Evolutionary conservation across 176 grass and related monocot species (phyloP).

Genomic region (Eleusine indica): DNA sequence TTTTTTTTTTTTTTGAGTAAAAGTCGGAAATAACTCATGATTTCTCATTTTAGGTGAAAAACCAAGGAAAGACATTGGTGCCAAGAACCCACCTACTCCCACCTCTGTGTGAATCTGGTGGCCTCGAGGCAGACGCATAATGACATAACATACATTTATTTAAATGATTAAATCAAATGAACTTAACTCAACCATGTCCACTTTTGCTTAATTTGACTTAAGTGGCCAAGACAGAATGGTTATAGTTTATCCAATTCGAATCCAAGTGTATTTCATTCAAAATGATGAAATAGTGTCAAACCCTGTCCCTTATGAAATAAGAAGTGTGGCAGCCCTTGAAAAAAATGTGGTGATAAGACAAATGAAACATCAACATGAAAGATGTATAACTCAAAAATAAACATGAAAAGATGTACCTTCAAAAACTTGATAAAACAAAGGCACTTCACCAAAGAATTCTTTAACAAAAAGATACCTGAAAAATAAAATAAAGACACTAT

Average conservation of each 20-base stretch:
- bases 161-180: not conserved
- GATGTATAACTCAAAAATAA: not conserved
- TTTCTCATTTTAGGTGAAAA: not conserved
- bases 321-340: conserved; percentile 4
- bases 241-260: not conserved
- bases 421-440: conserved; percentile 80
- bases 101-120: not conserved
- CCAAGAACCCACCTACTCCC: not conserved
- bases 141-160: not conserved
- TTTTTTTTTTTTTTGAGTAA: no score
- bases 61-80: not conserved
- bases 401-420: conserved; percentile 48
- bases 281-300: not conserved
- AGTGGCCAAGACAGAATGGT: not conserved
- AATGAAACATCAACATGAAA: conserved; percentile 6
- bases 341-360: conserved; percentile 6
- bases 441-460: conserved; percentile 74
- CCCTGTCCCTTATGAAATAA: conserved; percentile 20
- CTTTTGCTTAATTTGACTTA: not conserved
- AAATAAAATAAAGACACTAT: conserved; percentile 27
- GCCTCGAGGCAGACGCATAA: not conserved
- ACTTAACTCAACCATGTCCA: not conserved
- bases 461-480: conserved; percentile 81
- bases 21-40: no score
- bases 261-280: not conserved